Evolutionary conservation across 768 basidiomycete genomes (phyloP).

Genomic region (Erythrobasidium yunnanense): DNA sequence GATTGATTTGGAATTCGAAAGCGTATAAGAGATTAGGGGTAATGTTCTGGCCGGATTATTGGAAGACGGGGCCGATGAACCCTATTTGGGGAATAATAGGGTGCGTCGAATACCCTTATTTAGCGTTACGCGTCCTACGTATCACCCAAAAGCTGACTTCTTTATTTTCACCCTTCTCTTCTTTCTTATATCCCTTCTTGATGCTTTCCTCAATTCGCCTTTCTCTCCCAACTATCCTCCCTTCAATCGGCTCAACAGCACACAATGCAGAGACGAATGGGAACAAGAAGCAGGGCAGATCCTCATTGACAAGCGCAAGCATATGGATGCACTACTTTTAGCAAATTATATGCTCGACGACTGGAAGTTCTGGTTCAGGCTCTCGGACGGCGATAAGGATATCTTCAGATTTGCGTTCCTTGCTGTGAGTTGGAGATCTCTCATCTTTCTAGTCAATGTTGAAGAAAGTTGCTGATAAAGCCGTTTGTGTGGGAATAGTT

Average conservation of each 20-base stretch:
- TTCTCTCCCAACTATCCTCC: too few relatives aligned
- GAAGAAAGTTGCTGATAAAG: slow-evolving; percentile 31
- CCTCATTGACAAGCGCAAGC: slow-evolving; percentile 44
- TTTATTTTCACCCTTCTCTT: too few relatives aligned
- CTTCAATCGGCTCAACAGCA: not conserved
- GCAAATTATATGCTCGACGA: slow-evolving; percentile 36
- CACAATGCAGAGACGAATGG: slow-evolving; percentile 43
- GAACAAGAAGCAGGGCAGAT: slow-evolving; percentile 47
- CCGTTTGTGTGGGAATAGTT: slow-evolving; percentile 40
- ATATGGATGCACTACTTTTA: slow-evolving; percentile 42
- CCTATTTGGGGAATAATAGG: slow-evolving; percentile 27
- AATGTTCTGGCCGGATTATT: slow-evolving; percentile 43
- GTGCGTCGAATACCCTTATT: not conserved
- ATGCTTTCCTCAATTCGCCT: too few relatives aligned
- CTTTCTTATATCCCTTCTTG: too few relatives aligned
- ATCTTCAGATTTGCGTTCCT: slow-evolving; percentile 37
- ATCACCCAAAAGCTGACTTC: too few relatives aligned
- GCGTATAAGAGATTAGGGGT: slow-evolving; percentile 43
- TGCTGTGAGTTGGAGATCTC: not conserved
- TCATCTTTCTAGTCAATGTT: not conserved
- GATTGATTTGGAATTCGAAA: slow-evolving; percentile 43
- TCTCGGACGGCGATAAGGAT: slow-evolving; percentile 46
- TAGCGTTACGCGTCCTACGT: too few relatives aligned
- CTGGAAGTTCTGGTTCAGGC: slow-evolving; percentile 42
- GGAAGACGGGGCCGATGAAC: slow-evolving; percentile 42